phyloP scores from a whole-genome alignment of 2,329 filamentous ascomycete genomes.

The Sporothrix pseudoabietina region DNA sequence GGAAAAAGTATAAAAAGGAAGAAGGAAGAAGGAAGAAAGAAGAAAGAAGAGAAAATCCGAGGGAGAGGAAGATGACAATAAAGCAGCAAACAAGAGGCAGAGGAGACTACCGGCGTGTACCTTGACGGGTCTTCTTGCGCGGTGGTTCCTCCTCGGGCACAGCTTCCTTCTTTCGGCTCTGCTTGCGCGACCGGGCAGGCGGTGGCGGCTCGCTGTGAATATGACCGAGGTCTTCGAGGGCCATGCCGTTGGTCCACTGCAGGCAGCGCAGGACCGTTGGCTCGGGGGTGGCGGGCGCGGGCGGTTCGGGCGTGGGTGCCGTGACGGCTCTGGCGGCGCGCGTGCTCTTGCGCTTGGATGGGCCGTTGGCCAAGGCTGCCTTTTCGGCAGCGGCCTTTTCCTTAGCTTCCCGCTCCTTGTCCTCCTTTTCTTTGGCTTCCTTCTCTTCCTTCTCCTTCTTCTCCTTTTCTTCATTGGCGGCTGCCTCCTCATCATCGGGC shows the following conservation, averaged over 20 bases:
- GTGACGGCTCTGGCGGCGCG: constrained; percentile 39
- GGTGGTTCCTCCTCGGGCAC: constrained; percentile 35
- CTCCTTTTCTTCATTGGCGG: constrained; percentile 13
- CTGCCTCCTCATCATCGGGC: constrained; percentile 43
- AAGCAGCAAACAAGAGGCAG: not conserved
- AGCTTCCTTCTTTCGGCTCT: constrained; percentile 53
- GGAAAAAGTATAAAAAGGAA: not conserved
- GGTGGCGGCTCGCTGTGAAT: constrained; percentile 60
- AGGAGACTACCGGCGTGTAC: constrained; percentile 24
- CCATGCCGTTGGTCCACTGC: constrained; percentile 60
- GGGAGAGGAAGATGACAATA: not conserved
- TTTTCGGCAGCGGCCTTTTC: not conserved
- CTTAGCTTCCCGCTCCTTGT: not conserved
- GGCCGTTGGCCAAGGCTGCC: not conserved
- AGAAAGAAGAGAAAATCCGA: not conserved
- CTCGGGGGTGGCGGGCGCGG: constrained; percentile 40
- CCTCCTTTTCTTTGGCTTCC: not conserved
- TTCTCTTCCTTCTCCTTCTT: constrained; percentile 31
- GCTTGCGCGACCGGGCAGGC: constrained; percentile 54
- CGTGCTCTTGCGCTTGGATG: constrained; percentile 49
- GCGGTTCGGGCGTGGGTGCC: constrained; percentile 49
- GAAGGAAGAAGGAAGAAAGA: not conserved
- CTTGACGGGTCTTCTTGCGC: constrained; percentile 37
- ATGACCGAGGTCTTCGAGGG: constrained; percentile 59
- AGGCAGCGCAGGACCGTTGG: constrained; percentile 54